Evolutionary conservation across 768 basidiomycete species (phyloP), one percentile per base, ranked within the genome.

Genomic region (Suillus bovinus): DNA sequence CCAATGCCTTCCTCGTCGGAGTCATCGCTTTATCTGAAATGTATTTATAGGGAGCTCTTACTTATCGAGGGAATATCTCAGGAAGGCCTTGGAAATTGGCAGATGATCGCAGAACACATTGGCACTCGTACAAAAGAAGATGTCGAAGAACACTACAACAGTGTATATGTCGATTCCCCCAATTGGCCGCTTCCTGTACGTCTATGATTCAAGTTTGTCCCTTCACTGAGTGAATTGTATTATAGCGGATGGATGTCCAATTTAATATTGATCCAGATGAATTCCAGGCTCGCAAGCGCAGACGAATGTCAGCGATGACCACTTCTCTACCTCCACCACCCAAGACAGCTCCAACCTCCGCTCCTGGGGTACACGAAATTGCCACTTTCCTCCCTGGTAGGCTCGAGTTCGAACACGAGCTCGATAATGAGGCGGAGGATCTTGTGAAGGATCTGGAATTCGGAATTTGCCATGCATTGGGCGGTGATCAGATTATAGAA

Each of bases 381-480:
- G 87, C 90, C 17, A 90, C 90, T 0, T 99, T 90, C 77, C 89
- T 99, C 71, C 96, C 96, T 10, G 96, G 96, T 17, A 88, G 96
- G n/a, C 82, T 99, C 39, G 96, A 99, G 75, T 99, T 99, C 72
- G 96, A 99, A 71, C 95, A 96, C 68, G 96, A 99, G 75, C 78
- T 94, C 5, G 96, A 98, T 71, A 97, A 99, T 72, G 96, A 99
- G 58, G 96, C 96, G 0, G 96, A 99, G 72, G 90, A 96, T 69
- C 76, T 93, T 2, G 90, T 98, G 66, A 99, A 98, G 75, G 94
- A 98, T 71, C 81, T 99, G 65, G 96, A 99, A 72, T 98, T 98
- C 68, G 96, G 93, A 2, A 78, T 95, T n/a, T 93, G 93, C 63
- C 80, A 84, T 24, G 84, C 87, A 36, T 96, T 86, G 71, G 95